Evolutionary conservation across 352 stramenopile species (phyloP), one percentile per base, ranked within the genome.

Genomic region (Aphanomyces euteiches): DNA sequence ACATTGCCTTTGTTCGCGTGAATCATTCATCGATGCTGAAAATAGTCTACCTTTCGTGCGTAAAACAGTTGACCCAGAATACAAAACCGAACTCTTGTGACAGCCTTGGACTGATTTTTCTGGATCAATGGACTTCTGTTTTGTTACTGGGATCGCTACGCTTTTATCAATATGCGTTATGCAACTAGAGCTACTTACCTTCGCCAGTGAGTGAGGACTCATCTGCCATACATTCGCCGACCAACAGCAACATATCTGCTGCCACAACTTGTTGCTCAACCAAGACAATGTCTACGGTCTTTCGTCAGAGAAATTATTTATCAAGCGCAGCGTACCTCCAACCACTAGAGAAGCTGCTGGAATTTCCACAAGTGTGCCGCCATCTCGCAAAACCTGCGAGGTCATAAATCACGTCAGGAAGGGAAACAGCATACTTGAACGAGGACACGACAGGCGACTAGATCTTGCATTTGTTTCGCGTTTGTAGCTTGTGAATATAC

Each of bases 141-240:
- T 91, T 5, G 78, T 87, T 47, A 92, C 84, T 4, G 85, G 85
- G n/a, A 93, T 87, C 17, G 84, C 82, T 70, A 50, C 12, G 2
- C 1, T 50, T 12, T n/a, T n/a, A n/a, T 12, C 10, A 50, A 50
- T n/a, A 50, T 50, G 10, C 17, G 43, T 50, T 12, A 50, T n/a
- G 43, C 10, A 50, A 50, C 10, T 12, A 50, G 10, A 50, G 17
- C 10, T n/a, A 57, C 5, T 37, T 61, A 70, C 64, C 64, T 66
- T 93, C 85, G 1, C 85, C 85, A 13, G 85, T 93, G 15, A 93
- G 77, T 48, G 83, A 89, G 1, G 85, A 79, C 75, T 93, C 85
- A 56, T 93, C 85, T 19, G 75, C 83, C 36, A 80, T 87, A 40
- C 85, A 93, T 56, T 90, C 80, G 12, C 85, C 85, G 2, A 74